phyloP scores from a whole-genome alignment of 805 yeast genomes.

The Peterozyma xylosa region DNA sequence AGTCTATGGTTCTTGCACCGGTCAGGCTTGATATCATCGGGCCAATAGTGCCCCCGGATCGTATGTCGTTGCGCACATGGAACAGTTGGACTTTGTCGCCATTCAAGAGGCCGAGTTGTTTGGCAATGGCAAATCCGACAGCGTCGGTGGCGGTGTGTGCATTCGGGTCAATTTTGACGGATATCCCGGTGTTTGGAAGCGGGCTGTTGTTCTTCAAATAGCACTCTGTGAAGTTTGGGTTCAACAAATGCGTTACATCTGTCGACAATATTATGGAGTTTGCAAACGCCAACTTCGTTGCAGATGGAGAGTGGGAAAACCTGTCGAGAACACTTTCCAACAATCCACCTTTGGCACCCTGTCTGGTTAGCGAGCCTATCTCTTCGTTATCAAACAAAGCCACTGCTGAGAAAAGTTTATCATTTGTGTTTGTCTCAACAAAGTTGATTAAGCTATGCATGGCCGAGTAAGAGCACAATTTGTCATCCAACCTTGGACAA shows the following conservation, averaged over 20 bases:
- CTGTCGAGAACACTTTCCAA: constrained; percentile 59
- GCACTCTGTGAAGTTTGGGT: constrained; percentile 63
- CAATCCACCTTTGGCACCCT: constrained; percentile 76
- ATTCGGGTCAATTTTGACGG: constrained; percentile 67
- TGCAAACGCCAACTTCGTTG: constrained; percentile 26
- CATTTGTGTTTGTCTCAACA: constrained; percentile 16
- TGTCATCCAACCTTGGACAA: constrained; percentile 81
- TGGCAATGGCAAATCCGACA: constrained; percentile 60
- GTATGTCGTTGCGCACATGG: constrained; percentile 77
- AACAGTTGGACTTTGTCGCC: constrained; percentile 68
- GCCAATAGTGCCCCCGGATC: constrained; percentile 88
- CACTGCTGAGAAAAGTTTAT: constrained; percentile 44
- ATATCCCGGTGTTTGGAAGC: constrained; percentile 67
- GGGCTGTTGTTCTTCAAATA: constrained; percentile 77
- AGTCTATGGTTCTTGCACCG: constrained; percentile 70
- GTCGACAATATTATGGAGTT: constrained; percentile 76
- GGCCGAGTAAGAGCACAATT: constrained; percentile 75
- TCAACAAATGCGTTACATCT: constrained; percentile 74
- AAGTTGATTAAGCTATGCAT: constrained; percentile 44
- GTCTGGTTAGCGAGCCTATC: constrained; percentile 72
- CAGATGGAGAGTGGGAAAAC: constrained; percentile 15
- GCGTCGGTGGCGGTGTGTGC: constrained; percentile 81
- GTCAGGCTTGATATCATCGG: constrained; percentile 59
- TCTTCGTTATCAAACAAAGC: constrained; percentile 78
- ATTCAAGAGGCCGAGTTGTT: constrained; percentile 59